Evolutionary conservation across 179 eudicot species (phyloP).

Genomic region (Kewa caespitosa): DNA sequence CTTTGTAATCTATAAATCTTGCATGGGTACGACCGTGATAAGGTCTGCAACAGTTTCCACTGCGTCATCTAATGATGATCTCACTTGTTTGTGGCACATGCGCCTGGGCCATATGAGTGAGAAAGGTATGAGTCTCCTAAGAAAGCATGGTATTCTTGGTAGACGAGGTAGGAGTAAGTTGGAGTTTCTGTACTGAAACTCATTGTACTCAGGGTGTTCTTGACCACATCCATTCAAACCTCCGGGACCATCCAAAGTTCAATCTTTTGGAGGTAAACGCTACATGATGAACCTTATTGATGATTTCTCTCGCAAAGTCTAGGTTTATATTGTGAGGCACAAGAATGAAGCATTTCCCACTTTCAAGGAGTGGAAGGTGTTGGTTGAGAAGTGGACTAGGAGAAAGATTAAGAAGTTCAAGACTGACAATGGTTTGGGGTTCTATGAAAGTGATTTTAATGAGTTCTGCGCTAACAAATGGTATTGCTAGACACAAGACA

Average conservation of each 20-base stretch:
- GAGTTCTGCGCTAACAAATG: neutral
- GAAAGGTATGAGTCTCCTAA: no score
- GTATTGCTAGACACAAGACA: neutral
- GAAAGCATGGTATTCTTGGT: neutral
- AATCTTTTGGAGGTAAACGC: neutral
- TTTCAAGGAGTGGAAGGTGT: neutral
- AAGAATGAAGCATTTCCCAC: neutral
- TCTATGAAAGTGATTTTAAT: neutral
- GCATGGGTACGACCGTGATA: neutral
- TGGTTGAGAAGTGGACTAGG: neutral
- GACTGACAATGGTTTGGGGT: neutral
- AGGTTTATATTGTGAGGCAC: neutral
- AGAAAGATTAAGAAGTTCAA: neutral
- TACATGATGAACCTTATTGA: neutral
- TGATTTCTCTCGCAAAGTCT: neutral
- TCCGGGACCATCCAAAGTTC: neutral
- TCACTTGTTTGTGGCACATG: neutral
- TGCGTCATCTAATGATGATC: neutral
- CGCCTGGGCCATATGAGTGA: neutral
- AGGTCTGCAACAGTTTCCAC: neutral
- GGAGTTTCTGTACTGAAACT: neutral
- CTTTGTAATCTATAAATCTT: neutral
- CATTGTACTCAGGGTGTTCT: neutral
- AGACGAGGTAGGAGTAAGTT: neutral
- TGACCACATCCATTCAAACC: neutral